Evolutionary conservation across 2,329 filamentous ascomycete species (phyloP).

Genomic region (Aureobasidium subglaciale): DNA sequence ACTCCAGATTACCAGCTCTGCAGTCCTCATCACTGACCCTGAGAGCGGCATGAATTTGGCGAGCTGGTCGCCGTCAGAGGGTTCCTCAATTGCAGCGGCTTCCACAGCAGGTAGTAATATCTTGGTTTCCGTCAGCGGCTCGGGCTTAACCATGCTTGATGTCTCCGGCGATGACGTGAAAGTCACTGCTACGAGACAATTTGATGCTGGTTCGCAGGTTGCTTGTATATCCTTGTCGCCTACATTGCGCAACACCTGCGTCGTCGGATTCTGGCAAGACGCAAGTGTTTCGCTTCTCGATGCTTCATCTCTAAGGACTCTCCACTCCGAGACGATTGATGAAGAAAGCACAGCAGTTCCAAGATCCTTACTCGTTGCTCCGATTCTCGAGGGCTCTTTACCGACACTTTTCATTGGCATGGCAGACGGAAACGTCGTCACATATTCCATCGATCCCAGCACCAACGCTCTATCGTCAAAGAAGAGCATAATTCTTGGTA

Average conservation of each 20-base stretch:
- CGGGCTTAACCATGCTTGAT: constrained; percentile 62
- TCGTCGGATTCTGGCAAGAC: constrained; percentile 84
- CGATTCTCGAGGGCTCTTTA: constrained; percentile 59
- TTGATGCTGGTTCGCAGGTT: constrained; percentile 65
- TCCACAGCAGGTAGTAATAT: constrained; percentile 65
- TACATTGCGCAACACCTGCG: constrained; percentile 57
- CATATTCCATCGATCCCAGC: constrained; percentile 61
- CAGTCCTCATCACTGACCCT: constrained; percentile 56
- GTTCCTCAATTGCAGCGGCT: constrained; percentile 63
- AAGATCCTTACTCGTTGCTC: constrained; percentile 70
- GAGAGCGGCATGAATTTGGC: constrained; percentile 47
- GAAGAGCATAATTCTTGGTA: constrained; percentile 79
- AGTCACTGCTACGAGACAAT: constrained; percentile 52
- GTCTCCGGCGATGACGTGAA: constrained; percentile 50
- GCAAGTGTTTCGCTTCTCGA: constrained; percentile 70
- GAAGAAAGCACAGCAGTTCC: constrained; percentile 70
- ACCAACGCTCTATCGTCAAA: constrained; percentile 61
- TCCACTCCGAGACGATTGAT: constrained; percentile 54
- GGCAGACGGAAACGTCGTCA: constrained; percentile 86
- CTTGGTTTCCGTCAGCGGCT: constrained; percentile 69
- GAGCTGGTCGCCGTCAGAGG: constrained; percentile 50
- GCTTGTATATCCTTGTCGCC: constrained; percentile 74
- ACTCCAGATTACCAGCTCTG: constrained; percentile 67
- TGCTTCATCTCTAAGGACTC: constrained; percentile 56
- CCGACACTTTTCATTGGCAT: constrained; percentile 83